Percentiles rank a stretch among this genome's conserved stretches.
These are phyloP conservation scores for Rhododendron kiyosumense DNA, from an alignment of 148 eudicot species.

Conservation along the genomic window DNA sequence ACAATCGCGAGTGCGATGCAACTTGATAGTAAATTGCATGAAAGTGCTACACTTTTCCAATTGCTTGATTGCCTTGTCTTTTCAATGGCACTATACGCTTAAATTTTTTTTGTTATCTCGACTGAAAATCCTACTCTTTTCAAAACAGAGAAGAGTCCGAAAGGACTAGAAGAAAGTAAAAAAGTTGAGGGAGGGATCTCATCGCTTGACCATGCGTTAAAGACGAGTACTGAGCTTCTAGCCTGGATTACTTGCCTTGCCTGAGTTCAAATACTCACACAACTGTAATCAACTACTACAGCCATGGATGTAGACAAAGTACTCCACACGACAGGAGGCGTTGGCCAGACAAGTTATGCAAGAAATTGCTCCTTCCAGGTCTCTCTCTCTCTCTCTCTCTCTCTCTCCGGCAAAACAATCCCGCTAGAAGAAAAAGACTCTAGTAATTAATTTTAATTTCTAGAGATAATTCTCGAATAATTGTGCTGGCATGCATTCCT, in stretches of 20 bases:
- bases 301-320: slow-evolving; percentile 18
- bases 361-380: slow-evolving; percentile 74
- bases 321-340: slow-evolving; percentile 71
- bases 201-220: neutral
- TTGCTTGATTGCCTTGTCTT: neutral
- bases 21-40: neutral
- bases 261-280: neutral
- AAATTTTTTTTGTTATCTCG: no score
- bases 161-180: neutral
- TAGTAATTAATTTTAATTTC: neutral
- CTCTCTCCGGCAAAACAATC: neutral
- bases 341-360: slow-evolving; percentile 65
- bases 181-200: neutral
- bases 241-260: neutral
- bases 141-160: neutral
- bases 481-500: neutral
- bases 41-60: neutral
- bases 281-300: neutral
- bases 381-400: neutral
- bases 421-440: neutral
- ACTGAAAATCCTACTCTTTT: neutral
- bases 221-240: neutral
- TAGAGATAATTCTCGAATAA: neutral
- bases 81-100: neutral
- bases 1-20: neutral